Conservation (phyloP, 176 grass and related monocot genomes). For the Canna indica region DNA sequence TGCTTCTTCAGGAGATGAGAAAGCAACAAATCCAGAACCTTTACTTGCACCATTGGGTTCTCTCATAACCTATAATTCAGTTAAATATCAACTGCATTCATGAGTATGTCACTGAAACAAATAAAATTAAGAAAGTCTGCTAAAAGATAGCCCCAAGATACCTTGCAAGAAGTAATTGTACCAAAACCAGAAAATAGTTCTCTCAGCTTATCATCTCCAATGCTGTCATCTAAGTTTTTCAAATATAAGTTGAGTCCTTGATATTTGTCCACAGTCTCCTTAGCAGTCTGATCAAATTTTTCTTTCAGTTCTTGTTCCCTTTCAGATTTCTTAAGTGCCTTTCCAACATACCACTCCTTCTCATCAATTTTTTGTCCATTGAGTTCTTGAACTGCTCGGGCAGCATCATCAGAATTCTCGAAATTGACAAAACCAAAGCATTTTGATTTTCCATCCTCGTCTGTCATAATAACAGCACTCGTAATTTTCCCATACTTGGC, state of each 20-base stretch:
- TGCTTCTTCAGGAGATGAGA: constrained; percentile 48
- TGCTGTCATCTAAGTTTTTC: constrained; percentile 57
- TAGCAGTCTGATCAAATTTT: constrained; percentile 47
- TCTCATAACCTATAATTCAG: constrained; percentile 36
- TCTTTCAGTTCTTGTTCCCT: constrained; percentile 51
- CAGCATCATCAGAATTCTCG: constrained; percentile 49
- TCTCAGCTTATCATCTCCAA: constrained; percentile 46
- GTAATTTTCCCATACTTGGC: constrained; percentile 50
- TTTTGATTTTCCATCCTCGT: constrained; percentile 50
- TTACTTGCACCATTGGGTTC: constrained; percentile 62
- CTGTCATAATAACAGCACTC: constrained; percentile 45
- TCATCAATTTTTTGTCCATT: constrained; percentile 55
- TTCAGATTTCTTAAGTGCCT: constrained; percentile 65
- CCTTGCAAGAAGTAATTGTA: constrained; percentile 64
- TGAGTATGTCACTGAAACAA: background rate
- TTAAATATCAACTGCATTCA: background rate
- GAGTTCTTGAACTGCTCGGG: constrained; percentile 40
- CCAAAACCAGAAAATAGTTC: constrained; percentile 48
- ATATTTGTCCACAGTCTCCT: constrained; percentile 44
- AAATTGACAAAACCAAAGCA: constrained; percentile 76
- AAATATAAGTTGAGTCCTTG: constrained; percentile 57
- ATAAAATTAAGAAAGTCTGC: constrained; percentile 1
- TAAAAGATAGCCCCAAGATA: constrained; percentile 15
- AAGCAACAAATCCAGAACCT: constrained; percentile 73
- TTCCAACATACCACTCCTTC: constrained; percentile 63